Evolutionary conservation across 2,329 filamentous ascomycete genomes (phyloP), one percentile per base, ranked within the genome.

Genomic region (Atkinsonella texensis): DNA sequence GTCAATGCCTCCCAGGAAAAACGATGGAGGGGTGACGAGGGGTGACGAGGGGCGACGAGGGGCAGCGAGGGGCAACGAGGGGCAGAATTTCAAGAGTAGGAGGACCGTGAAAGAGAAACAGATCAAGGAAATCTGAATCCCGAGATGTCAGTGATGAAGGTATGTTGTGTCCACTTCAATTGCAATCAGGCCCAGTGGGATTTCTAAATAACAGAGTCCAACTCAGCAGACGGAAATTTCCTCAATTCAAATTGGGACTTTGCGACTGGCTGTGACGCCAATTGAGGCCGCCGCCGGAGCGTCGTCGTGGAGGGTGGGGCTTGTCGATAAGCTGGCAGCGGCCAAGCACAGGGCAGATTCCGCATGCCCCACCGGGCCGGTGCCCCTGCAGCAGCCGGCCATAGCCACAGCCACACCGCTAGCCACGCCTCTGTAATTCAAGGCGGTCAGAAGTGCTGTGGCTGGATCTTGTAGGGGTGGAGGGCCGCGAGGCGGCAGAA

Each of bases 261-360:
- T 46, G 43, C 32, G 35, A 38, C 28, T 49, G 28, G 35, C 35
- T 38, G 28, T 43, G 15, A 33, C 20, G 28, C 18, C 11, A 31
- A 32, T 42, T 18, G 43, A 40, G 17, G 38, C 35, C 40, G 43
- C 15, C 33, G 42, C 35, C 35, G 43, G 41, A 41, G 23, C 54
- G 54, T 57, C 55, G 55, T 57, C 55, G 55, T 55, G 42, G 49
- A 54, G 52, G 53, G 52, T 40, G 51, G 40, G 23, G 28, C 11
- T n/a, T 44, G 23, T 42, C 31, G 39, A 13, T 53, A n/a, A n/a
- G 52, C 23, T 51, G 49, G 49, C 43, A 20, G 46, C 42, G 17
- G 13, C 12, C 17, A 42, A 28, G 23, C 46, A 20, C 46, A 39
- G 35, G 10, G 35, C 46, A n/a, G 46, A 31, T 17, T 12, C 45